Evolutionary conservation across 805 yeast species (phyloP), one percentile per base, ranked within the genome.

Genomic region (Barnettozyma californica): DNA sequence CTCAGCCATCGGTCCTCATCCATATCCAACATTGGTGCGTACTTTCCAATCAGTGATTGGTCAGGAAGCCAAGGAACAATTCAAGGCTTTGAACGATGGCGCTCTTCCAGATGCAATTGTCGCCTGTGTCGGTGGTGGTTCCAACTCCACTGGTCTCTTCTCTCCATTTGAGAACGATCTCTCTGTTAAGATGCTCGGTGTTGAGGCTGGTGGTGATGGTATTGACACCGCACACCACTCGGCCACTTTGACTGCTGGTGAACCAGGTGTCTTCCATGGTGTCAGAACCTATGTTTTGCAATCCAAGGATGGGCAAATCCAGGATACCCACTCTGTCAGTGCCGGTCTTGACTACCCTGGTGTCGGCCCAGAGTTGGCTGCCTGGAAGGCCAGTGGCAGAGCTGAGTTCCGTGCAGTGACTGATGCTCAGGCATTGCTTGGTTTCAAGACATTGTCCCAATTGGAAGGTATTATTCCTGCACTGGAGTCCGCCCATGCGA

Each of bases 51-150:
- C 91, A 65, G 95, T 94, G 31, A 94, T 94, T 68, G 99, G 99
- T 59, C 76, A 81, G 45, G 99, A 94, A 73, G 87, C 97, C 41
- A 90, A 87, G 69, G 84, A 87, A 67, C 96, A 94, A 71, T 91
- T 91, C 71, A 81, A 78, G 56, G 81, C 78, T 56, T 71, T 84
- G 58, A 89, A 87, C 67, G 71, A 80, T 52, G 96, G 96, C 37
- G 83, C 80, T 60, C 75, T 94, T 55, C 99, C 99, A 43, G 87
- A 94, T 62, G 89, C 91, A 18, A 81, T 94, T 38, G 97, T 94
- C 53, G 99, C 99, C 2, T 94, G 99, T 76, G 99, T 94, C 44
- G 99, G 99, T 62, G 99, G 99, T 63, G 99, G 99, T 48, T 89
- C 97, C 18, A 94, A 94, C 76, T 84, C 96, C 45, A 81, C 95